phyloP scores from a whole-genome alignment of 108 stramenopile species.

The Cyclotella sp. region DNA sequence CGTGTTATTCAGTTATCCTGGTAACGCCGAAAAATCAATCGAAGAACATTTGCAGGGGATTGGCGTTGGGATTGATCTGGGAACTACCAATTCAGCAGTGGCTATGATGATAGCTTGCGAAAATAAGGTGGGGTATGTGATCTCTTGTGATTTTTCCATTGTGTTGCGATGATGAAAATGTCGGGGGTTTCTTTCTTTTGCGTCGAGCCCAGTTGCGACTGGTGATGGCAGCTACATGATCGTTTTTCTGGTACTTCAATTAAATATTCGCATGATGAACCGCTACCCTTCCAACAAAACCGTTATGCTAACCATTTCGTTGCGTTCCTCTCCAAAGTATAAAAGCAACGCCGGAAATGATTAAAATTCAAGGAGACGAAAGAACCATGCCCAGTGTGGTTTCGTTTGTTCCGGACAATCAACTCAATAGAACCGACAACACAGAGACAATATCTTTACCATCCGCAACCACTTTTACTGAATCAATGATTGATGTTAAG shows the following conservation, averaged over 20 bases:
- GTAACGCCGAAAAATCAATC: not conserved
- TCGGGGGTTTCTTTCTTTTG: not conserved
- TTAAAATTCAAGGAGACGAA: constrained; percentile 18
- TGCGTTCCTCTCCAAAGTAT: not conserved
- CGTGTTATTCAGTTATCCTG: too few species aligned
- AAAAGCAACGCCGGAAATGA: constrained; percentile 62
- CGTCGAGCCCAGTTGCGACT: not conserved
- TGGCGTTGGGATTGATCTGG: constrained; percentile 92
- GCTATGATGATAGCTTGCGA: constrained; percentile 71
- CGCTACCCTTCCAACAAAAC: too few species aligned
- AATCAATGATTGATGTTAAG: not conserved
- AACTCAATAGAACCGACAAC: not conserved
- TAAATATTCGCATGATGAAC: too few species aligned
- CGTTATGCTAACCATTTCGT: too few species aligned
- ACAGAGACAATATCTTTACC: not conserved
- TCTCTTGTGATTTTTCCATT: not conserved
- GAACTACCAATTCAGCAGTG: constrained; percentile 92
- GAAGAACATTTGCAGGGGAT: constrained; percentile 60
- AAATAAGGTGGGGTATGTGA: constrained; percentile 20
- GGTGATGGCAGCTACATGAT: not conserved
- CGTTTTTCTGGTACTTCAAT: not conserved
- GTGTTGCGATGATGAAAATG: not conserved
- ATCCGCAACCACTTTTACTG: not conserved
- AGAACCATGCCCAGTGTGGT: constrained; percentile 40
- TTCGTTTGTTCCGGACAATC: constrained; percentile 13